Evolutionary conservation across 768 basidiomycete genomes (phyloP).

Genomic region (Guyanaporus albipodus): DNA sequence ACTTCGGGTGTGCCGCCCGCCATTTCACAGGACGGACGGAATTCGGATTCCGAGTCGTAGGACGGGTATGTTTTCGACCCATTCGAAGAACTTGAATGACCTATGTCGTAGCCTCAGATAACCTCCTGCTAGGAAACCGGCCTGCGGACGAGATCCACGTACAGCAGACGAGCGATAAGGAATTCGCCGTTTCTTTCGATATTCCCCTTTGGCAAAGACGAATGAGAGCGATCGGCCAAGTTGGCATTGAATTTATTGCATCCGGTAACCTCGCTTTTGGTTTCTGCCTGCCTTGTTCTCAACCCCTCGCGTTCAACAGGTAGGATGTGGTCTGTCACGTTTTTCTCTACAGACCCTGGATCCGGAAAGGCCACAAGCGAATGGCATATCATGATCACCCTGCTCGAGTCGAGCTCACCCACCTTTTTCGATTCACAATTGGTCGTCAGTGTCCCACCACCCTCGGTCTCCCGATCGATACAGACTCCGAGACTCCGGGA

Average conservation of each 20-base stretch:
- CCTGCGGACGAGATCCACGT: slow-evolving; percentile 52
- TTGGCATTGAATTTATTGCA: slow-evolving; percentile 68
- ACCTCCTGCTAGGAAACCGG: slow-evolving; percentile 37
- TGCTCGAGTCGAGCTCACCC: slow-evolving; percentile 17
- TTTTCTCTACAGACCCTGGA: slow-evolving; percentile 14
- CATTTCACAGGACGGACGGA: slow-evolving; percentile 23
- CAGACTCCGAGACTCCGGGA: not conserved
- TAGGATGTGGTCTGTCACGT: slow-evolving; percentile 25
- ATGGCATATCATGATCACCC: slow-evolving; percentile 44
- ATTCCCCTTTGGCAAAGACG: slow-evolving; percentile 63
- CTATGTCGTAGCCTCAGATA: slow-evolving; percentile 36
- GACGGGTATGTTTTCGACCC: slow-evolving; percentile 25
- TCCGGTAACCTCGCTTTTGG: slow-evolving; percentile 7
- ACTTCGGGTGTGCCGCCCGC: slow-evolving; percentile 20
- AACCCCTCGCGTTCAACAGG: slow-evolving; percentile 5
- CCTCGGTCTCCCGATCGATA: not conserved
- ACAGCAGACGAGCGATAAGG: slow-evolving; percentile 42
- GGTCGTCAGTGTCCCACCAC: slow-evolving; percentile 3
- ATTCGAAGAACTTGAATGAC: not conserved
- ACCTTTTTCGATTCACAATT: slow-evolving; percentile 18
- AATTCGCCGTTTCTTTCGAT: slow-evolving; percentile 50
- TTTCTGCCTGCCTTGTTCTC: not conserved
- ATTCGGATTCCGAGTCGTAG: slow-evolving; percentile 12
- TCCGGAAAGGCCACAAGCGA: slow-evolving; percentile 2
- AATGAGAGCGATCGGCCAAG: slow-evolving; percentile 56